These are phyloP conservation scores for Colletotrichum godetiae DNA, from an alignment of 2,329 filamentous ascomycete genomes.

Conservation along the genomic window DNA sequence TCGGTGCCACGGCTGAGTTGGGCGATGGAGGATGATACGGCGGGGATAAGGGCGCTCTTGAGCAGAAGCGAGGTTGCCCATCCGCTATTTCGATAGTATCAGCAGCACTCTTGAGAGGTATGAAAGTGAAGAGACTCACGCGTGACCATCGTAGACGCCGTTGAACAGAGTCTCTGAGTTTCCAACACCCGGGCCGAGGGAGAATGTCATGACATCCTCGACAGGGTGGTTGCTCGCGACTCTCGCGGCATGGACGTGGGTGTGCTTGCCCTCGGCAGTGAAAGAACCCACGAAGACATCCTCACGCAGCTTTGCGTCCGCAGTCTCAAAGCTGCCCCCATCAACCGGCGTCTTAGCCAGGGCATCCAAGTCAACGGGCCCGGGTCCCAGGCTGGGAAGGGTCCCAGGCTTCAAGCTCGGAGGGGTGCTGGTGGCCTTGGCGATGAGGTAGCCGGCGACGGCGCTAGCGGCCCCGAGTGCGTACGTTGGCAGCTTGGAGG, in stretches of 20 bases:
- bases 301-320: slow-evolving; percentile 45
- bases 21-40: slow-evolving; percentile 51
- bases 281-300: slow-evolving; percentile 43
- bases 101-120: too few species aligned
- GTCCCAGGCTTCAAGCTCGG: not conserved
- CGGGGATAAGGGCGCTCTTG: slow-evolving; percentile 53
- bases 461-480: not conserved
- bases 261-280: slow-evolving; percentile 39
- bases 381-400: slow-evolving; percentile 16
- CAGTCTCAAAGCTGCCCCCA: slow-evolving; percentile 39
- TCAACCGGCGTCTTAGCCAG: slow-evolving; percentile 19
- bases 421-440: not conserved
- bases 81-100: slow-evolving; percentile 43
- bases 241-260: slow-evolving; percentile 46
- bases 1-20: slow-evolving; percentile 46
- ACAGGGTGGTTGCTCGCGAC: slow-evolving; percentile 49
- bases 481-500: not conserved
- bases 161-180: slow-evolving; percentile 44
- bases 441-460: not conserved
- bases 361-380: slow-evolving; percentile 18
- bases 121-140: slow-evolving; percentile 44
- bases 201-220: slow-evolving; percentile 50
- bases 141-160: slow-evolving; percentile 62
- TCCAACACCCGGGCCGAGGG: slow-evolving; percentile 44
- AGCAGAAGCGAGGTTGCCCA: slow-evolving; percentile 54